Evolutionary conservation across 1,284 basidiomycete genomes (phyloP).

Genomic region (Melampsora abietis-canadensis): DNA sequence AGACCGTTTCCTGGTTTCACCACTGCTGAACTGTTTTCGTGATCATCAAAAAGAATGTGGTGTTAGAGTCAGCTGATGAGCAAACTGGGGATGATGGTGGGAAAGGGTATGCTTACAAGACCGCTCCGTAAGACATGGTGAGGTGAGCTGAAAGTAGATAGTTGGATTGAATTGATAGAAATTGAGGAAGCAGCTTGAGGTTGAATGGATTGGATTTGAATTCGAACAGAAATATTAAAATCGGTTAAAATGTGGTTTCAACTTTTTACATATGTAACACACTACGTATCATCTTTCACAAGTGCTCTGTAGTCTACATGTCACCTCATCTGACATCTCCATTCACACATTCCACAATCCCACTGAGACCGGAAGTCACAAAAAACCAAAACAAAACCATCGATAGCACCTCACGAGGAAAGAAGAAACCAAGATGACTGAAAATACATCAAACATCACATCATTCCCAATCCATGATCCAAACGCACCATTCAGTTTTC

Average conservation of each 20-base stretch:
- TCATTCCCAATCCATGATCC: constrained; percentile 54
- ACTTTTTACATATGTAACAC: background rate
- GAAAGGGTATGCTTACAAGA: background rate
- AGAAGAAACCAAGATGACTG: background rate
- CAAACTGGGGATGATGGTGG: background rate
- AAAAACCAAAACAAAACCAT: background rate
- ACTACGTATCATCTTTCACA: background rate
- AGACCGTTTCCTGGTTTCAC: constrained; percentile 34
- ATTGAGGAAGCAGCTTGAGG: background rate
- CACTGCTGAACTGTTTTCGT: constrained; percentile 26
- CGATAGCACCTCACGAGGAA: background rate
- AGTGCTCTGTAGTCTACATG: background rate
- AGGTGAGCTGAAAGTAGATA: background rate
- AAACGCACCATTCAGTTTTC: constrained; percentile 75
- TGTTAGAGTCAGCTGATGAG: background rate
- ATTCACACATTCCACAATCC: background rate
- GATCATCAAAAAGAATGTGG: background rate
- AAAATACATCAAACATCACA: background rate
- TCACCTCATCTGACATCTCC: background rate
- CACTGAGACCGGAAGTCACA: background rate
- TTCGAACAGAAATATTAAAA: too few relatives aligned
- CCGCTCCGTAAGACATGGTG: constrained; percentile 1
- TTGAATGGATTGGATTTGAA: background rate
- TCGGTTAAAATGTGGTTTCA: constrained; percentile 4
- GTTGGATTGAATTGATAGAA: background rate